Evolutionary conservation across 2,329 filamentous ascomycete species (phyloP).

Genomic region (Ilyonectria sp.): DNA sequence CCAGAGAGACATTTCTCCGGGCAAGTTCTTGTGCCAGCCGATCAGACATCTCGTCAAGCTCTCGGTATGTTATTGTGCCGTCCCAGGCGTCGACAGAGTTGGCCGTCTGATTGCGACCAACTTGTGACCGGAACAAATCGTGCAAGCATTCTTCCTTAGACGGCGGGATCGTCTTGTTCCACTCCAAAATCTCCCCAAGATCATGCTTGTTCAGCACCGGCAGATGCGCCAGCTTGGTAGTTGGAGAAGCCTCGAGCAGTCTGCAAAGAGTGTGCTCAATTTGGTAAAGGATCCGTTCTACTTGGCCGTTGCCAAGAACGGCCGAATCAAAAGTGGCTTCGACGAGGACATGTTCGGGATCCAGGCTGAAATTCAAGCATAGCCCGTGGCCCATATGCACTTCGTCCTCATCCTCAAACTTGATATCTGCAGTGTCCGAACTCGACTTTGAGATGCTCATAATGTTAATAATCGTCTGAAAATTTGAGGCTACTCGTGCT

Average conservation of each 20-base stretch:
- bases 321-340: conserved; percentile 11
- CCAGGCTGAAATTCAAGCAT: conserved; percentile 12
- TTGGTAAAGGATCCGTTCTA: conserved; percentile 10
- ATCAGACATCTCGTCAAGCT: background rate
- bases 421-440: conserved; percentile 11
- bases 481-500: conserved; percentile 12
- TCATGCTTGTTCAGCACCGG: conserved; percentile 7
- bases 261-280: conserved; percentile 7
- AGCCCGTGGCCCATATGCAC: conserved; percentile 12
- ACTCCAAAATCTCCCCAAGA: conserved; percentile 8
- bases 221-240: conserved; percentile 10
- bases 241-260: conserved; percentile 9
- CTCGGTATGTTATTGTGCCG: conserved; percentile 7
- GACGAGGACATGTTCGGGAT: conserved; percentile 7
- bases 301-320: conserved; percentile 6
- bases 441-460: conserved; percentile 11
- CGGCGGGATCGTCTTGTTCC: conserved; percentile 9
- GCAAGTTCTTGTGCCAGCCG: conserved; percentile 6
- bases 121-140: conserved; percentile 10
- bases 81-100: conserved; percentile 10
- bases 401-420: conserved; percentile 13
- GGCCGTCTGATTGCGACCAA: conserved; percentile 1
- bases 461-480: conserved; percentile 15
- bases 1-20: background rate
- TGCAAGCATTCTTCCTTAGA: conserved; percentile 12